Evolutionary conservation across 164 flowering plant genomes (phyloP).

Genomic region (Magnolia officinalis): DNA sequence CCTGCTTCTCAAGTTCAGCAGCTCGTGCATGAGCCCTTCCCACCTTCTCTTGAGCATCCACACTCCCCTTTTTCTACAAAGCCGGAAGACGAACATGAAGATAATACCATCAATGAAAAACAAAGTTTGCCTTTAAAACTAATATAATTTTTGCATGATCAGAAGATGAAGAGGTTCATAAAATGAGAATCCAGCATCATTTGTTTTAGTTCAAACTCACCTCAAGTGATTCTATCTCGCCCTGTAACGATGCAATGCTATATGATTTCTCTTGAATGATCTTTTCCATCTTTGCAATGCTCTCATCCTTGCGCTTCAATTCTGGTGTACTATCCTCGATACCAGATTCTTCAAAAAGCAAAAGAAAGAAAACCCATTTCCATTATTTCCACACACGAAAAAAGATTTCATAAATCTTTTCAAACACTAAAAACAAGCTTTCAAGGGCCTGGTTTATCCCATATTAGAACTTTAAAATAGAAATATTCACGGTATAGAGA

Average conservation of each 20-base stretch:
- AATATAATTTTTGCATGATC: background rate
- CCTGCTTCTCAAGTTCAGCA: conserved; percentile 80
- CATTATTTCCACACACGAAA: too few species aligned
- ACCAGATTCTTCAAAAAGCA: conserved; percentile 39
- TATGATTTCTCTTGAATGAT: conserved; percentile 50
- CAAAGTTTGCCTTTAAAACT: background rate
- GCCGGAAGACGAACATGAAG: background rate
- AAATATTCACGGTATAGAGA: too few species aligned
- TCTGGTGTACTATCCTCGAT: conserved; percentile 50
- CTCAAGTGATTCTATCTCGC: conserved; percentile 44
- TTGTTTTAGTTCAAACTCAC: conserved; percentile 16
- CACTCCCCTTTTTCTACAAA: conserved; percentile 53
- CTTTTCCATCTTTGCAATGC: conserved; percentile 49
- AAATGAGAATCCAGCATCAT: background rate
- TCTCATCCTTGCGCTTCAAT: conserved; percentile 57
- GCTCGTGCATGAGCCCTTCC: conserved; percentile 81
- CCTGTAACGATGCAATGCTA: conserved; percentile 44
- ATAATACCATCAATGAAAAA: background rate
- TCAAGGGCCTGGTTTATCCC: too few species aligned
- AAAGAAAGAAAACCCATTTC: background rate
- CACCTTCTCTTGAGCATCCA: conserved; percentile 51
- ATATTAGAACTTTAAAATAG: too few species aligned
- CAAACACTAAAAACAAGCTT: too few species aligned
- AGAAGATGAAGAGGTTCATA: background rate
- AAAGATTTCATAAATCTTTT: too few species aligned